phyloP scores from a whole-genome alignment of 2,329 filamentous ascomycete genomes.

The Colletotrichum sidae region DNA sequence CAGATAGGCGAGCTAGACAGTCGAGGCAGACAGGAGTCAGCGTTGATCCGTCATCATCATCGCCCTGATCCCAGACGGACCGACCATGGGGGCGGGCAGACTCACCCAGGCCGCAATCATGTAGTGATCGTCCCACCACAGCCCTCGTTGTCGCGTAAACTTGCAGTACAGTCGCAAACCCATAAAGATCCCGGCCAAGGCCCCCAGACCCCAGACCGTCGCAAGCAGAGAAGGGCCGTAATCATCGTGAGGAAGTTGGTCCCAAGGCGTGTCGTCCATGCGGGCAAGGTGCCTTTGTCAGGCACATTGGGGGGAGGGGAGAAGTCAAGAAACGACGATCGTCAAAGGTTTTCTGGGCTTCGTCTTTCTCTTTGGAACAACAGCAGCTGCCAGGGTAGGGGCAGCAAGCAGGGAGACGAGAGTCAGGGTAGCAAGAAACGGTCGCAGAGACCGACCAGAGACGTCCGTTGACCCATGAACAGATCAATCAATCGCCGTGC shows the following conservation, averaged over 20 bases:
- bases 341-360: neutral
- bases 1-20: conserved; percentile 24
- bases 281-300: conserved; percentile 1
- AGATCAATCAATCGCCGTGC: no score
- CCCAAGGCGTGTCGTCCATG: conserved; percentile 22
- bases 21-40: neutral
- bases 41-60: no score
- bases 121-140: conserved; percentile 40
- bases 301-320: neutral
- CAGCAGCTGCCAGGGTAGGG: neutral
- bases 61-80: no score
- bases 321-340: neutral
- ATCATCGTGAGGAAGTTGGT: conserved; percentile 36
- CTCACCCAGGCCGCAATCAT: conserved; percentile 40
- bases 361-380: neutral
- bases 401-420: conserved; percentile 2
- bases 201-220: conserved; percentile 28
- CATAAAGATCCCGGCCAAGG: conserved; percentile 35
- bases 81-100: neutral
- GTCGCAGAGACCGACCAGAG: conserved; percentile 20
- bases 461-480: conserved; percentile 11
- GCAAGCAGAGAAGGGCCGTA: conserved; percentile 28
- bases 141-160: conserved; percentile 28
- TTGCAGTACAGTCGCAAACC: conserved; percentile 40
- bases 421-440: conserved; percentile 10